Conservation (phyloP, 306 rosid species). For the Vachellia pachyceras region DNA sequence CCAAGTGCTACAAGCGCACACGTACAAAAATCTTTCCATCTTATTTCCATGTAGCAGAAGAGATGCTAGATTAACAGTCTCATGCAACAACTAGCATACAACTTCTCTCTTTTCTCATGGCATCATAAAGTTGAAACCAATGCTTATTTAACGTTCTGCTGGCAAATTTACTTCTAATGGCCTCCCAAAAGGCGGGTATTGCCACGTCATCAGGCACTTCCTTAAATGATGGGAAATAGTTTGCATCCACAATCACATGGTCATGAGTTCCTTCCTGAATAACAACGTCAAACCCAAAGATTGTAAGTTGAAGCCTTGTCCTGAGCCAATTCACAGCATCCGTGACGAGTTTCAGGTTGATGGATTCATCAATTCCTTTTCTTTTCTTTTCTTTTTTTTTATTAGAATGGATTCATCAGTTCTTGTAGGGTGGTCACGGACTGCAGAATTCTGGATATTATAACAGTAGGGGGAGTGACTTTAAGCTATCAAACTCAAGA, state of each 20-base stretch:
- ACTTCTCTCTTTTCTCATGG: background rate
- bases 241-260: slow-evolving; percentile 92
- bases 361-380: too few relatives aligned
- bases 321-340: slow-evolving; percentile 77
- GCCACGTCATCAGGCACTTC: slow-evolving; percentile 84
- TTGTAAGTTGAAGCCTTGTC: slow-evolving; percentile 67
- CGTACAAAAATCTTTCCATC: slow-evolving; percentile 20
- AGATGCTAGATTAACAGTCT: background rate
- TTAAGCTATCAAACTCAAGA: slow-evolving; percentile 80
- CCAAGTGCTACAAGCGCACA: slow-evolving; percentile 16
- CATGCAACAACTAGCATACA: slow-evolving; percentile 23
- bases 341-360: slow-evolving; percentile 64
- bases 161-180: slow-evolving; percentile 69
- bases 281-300: slow-evolving; percentile 91
- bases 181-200: slow-evolving; percentile 88
- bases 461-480: slow-evolving; percentile 70
- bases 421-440: slow-evolving; percentile 28
- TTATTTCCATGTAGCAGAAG: slow-evolving; percentile 7
- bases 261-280: slow-evolving; percentile 76
- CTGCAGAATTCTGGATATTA: slow-evolving; percentile 35
- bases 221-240: slow-evolving; percentile 92
- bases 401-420: too few relatives aligned
- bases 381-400: too few relatives aligned
- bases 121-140: slow-evolving; percentile 24
- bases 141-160: slow-evolving; percentile 32